phyloP scores from a whole-genome alignment of 2,329 filamentous ascomycete genomes.

The Conoideocrella luteorostrata region DNA sequence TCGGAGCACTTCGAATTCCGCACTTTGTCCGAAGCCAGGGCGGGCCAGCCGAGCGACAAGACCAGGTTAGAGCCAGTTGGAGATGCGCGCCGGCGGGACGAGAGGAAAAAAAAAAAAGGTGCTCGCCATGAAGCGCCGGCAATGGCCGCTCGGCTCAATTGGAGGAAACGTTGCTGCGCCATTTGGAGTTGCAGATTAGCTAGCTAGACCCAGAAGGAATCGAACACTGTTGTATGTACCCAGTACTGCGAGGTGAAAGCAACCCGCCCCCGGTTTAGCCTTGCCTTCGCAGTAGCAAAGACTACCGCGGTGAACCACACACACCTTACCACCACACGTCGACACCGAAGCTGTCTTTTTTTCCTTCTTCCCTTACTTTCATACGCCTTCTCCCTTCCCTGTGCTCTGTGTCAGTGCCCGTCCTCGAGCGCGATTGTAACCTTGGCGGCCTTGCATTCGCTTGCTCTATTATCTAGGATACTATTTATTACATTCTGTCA shows the following conservation, averaged over 20 bases:
- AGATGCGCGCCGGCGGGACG: no score
- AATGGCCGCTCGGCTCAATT: no score
- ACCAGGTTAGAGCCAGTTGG: no score
- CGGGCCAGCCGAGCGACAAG: slow-evolving; percentile 2
- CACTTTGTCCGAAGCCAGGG: slow-evolving; percentile 10
- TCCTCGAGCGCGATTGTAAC: background rate
- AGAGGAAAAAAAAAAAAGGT: no score
- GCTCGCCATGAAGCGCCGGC: no score
- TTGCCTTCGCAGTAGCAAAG: background rate
- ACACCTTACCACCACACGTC: slow-evolving; percentile 1
- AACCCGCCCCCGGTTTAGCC: no score
- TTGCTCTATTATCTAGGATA: background rate
- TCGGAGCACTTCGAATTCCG: slow-evolving; percentile 19
- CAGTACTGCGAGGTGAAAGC: no score
- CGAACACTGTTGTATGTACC: no score
- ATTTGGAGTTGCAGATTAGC: no score
- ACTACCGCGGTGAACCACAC: background rate
- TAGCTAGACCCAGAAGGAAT: no score
- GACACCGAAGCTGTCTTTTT: slow-evolving; percentile 7
- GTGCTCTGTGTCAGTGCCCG: background rate
- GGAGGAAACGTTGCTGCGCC: no score
- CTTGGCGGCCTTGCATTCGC: slow-evolving; percentile 7
- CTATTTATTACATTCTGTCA: slow-evolving; percentile 16
- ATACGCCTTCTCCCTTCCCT: background rate
- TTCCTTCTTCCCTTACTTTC: slow-evolving; percentile 1